Conservation (phyloP, 2,329 filamentous ascomycete genomes). For the Furcasterigmium sp. region DNA sequence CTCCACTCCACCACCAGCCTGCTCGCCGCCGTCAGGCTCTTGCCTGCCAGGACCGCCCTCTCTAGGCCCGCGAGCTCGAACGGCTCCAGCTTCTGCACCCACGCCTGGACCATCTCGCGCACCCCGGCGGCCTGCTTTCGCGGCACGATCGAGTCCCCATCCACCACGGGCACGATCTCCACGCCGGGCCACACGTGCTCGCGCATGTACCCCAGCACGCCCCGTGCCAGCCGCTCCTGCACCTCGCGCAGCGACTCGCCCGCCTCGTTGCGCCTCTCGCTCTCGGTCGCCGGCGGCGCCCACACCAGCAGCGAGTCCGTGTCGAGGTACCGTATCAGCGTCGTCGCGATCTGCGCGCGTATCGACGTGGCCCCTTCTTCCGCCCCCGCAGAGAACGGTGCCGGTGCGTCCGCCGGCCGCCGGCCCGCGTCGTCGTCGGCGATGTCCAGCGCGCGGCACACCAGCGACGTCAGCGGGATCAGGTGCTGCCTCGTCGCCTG, state of each 20-base stretch:
- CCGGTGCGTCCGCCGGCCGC: not conserved
- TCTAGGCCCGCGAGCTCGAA: constrained; percentile 88
- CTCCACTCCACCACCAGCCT: constrained; percentile 85
- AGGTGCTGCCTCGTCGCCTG: constrained; percentile 83
- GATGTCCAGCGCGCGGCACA: constrained; percentile 80
- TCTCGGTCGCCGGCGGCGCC: constrained; percentile 53
- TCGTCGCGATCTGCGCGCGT: constrained; percentile 58
- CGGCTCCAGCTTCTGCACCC: constrained; percentile 65
- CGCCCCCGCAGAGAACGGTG: constrained; percentile 4
- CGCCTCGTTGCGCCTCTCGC: constrained; percentile 38
- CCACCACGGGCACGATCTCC: constrained; percentile 73
- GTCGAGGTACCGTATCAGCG: constrained; percentile 78
- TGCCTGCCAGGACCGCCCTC: constrained; percentile 75
- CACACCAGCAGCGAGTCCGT: constrained; percentile 93
- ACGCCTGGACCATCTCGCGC: constrained; percentile 70
- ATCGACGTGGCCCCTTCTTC: constrained; percentile 35
- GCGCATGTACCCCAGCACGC: constrained; percentile 67
- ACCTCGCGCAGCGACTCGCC: constrained; percentile 61
- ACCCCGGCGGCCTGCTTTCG: constrained; percentile 68
- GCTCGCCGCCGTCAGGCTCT: constrained; percentile 75
- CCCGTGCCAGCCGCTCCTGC: constrained; percentile 64
- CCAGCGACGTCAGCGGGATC: constrained; percentile 82
- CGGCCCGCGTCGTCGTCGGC: constrained; percentile 42
- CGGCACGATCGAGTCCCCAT: constrained; percentile 71
- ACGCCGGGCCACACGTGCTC: constrained; percentile 79